Evolutionary conservation across 78 protist genomes (phyloP).

Genomic region (Speleostelium caveatum): DNA sequence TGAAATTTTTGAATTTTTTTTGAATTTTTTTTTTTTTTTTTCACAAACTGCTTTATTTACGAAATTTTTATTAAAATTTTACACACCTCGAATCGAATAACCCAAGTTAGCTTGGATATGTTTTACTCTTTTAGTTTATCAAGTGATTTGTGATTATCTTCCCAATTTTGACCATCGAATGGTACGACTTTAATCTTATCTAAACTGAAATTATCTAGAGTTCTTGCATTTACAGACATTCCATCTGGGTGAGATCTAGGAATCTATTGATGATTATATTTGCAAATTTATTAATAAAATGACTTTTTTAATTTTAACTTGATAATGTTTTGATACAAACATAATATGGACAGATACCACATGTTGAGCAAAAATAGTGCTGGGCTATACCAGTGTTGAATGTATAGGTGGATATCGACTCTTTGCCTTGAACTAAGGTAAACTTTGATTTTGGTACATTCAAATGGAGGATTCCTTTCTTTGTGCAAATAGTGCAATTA

Average conservation of each 20-base stretch:
- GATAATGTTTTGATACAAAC: not conserved
- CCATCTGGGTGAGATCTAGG: slow-evolving; percentile 67
- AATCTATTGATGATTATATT: slow-evolving; percentile 8
- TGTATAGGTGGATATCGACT: slow-evolving; percentile 50
- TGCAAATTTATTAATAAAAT: not conserved
- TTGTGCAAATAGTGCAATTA: slow-evolving; percentile 42
- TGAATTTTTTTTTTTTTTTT: too few relatives aligned
- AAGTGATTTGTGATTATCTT: not conserved
- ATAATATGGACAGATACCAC: slow-evolving; percentile 67
- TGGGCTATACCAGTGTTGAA: slow-evolving; percentile 63
- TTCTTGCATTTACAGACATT: slow-evolving; percentile 14
- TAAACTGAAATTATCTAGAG: slow-evolving; percentile 18
- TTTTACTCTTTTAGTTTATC: too few relatives aligned
- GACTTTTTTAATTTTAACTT: not conserved
- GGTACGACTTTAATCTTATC: not conserved
- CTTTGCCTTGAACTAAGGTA: slow-evolving; percentile 15
- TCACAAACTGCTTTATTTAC: too few relatives aligned
- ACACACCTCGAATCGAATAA: too few relatives aligned
- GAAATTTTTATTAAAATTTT: too few relatives aligned
- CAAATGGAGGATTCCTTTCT: slow-evolving; percentile 44
- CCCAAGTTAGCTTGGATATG: too few relatives aligned
- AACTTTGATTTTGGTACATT: slow-evolving; percentile 21
- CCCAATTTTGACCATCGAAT: slow-evolving; percentile 63
- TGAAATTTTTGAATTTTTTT: too few relatives aligned
- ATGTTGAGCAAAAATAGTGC: slow-evolving; percentile 44